A percentile compares a stretch with the other conserved stretches of the same genome.
These are phyloP conservation scores for Fusarium sp. DNA, from an alignment of 2,329 filamentous ascomycete genomes.

Conservation along the genomic window DNA sequence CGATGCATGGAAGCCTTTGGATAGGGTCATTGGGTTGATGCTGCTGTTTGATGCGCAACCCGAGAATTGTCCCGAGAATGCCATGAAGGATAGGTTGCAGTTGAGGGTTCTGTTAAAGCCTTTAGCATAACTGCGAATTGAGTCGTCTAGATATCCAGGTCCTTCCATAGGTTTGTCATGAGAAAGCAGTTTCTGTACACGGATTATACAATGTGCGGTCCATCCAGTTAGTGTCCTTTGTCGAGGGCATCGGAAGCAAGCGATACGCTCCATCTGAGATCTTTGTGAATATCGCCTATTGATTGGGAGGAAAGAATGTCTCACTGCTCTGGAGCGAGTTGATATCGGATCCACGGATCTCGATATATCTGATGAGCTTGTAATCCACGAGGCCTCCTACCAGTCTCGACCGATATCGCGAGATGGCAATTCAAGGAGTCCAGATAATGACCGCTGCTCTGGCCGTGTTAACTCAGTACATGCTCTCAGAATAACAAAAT, in stretches of 20 bases:
- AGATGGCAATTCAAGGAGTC: background rate
- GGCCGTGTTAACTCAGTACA: background rate
- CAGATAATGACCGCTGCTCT: background rate
- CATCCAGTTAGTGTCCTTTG: background rate
- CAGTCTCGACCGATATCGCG: background rate
- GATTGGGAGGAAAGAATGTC: background rate
- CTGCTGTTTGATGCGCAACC: background rate
- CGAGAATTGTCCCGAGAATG: background rate
- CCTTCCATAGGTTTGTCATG: background rate
- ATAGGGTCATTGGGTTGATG: background rate
- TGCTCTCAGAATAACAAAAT: background rate
- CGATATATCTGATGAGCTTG: background rate
- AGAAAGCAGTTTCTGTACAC: background rate
- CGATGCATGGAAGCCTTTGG: background rate
- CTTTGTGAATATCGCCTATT: background rate
- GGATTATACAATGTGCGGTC: background rate
- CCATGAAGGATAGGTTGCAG: background rate
- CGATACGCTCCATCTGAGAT: background rate
- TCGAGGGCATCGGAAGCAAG: background rate
- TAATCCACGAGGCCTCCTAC: background rate
- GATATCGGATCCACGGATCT: no score
- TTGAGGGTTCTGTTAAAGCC: fast-evolving
- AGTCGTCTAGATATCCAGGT: background rate
- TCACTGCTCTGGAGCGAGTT: background rate
- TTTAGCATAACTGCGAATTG: background rate